Conservation (phyloP, 2,329 filamentous ascomycete genomes). For the Helotiales sp. region DNA sequence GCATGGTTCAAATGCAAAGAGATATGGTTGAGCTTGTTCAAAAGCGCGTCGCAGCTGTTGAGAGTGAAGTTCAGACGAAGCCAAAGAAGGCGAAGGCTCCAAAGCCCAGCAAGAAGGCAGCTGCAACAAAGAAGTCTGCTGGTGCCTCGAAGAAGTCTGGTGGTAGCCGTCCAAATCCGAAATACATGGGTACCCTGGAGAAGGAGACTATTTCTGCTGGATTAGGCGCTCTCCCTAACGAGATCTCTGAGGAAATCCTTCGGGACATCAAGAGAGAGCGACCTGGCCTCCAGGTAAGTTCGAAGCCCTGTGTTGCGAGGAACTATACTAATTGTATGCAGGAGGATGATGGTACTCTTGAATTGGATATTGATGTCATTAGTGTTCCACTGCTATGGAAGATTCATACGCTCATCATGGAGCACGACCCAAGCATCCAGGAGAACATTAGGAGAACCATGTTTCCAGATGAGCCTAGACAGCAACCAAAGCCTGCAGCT, state of each 20-base stretch:
- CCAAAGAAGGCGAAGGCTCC: conserved; percentile 55
- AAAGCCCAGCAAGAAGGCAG: conserved; percentile 43
- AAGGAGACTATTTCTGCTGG: conserved; percentile 90
- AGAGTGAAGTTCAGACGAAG: conserved; percentile 36
- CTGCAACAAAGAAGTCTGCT: conserved; percentile 12
- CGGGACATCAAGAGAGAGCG: conserved; percentile 86
- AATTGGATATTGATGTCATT: conserved; percentile 59
- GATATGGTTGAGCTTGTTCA: conserved; percentile 67
- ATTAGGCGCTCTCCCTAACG: conserved; percentile 76
- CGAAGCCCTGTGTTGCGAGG: conserved; percentile 13
- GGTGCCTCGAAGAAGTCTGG: conserved; percentile 44
- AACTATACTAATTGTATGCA: conserved; percentile 37
- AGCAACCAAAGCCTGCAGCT: conserved; percentile 26
- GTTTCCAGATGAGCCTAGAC: conserved; percentile 33
- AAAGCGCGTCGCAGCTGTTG: conserved; percentile 56
- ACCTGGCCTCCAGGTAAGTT: conserved; percentile 64
- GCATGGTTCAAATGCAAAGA: conserved; percentile 34
- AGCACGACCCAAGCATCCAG: conserved; percentile 49
- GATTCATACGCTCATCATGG: conserved; percentile 52
- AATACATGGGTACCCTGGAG: conserved; percentile 73
- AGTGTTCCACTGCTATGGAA: conserved; percentile 53
- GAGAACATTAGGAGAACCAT: conserved; percentile 21
- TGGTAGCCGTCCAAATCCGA: conserved; percentile 28
- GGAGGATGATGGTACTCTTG: conserved; percentile 55
- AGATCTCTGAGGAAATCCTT: conserved; percentile 78